These are phyloP conservation scores for Heterobasidion irregulare DNA, from an alignment of 1,284 basidiomycete species.

Conservation along the genomic window DNA sequence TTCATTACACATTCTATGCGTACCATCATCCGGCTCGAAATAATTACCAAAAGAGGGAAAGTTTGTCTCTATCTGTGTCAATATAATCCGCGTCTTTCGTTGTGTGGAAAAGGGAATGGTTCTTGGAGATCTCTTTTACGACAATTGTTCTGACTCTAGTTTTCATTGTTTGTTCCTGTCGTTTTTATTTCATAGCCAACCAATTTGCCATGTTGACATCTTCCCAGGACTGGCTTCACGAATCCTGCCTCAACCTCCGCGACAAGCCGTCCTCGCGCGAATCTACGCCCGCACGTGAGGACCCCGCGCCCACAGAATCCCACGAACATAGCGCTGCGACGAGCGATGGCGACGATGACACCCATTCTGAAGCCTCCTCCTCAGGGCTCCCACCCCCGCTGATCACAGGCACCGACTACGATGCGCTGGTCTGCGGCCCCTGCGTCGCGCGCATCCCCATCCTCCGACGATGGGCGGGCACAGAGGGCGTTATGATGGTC, in stretches of 20 bases:
- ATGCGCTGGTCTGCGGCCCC: constrained; percentile 57
- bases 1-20: not conserved
- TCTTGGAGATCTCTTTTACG: too few species aligned
- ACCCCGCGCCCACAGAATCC: constrained; percentile 2
- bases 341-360: constrained; percentile 34
- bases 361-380: constrained; percentile 51
- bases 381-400: constrained; percentile 58
- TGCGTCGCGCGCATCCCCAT: constrained; percentile 49
- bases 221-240: constrained; percentile 78
- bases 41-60: too few species aligned
- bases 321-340: not conserved
- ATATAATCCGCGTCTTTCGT: not conserved
- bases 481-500: constrained; percentile 55
- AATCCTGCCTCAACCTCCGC: constrained; percentile 74
- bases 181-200: not conserved
- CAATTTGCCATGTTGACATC: not conserved
- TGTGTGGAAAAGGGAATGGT: too few species aligned
- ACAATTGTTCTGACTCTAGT: too few species aligned
- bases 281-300: constrained; percentile 26
- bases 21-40: too few species aligned
- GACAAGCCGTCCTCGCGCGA: constrained; percentile 45
- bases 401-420: constrained; percentile 58
- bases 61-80: not conserved
- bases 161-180: not conserved
- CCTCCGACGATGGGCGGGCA: constrained; percentile 57